These are phyloP conservation scores for Suhomyces canberraensis DNA, from an alignment of 805 yeast species.

Conservation along the genomic window DNA sequence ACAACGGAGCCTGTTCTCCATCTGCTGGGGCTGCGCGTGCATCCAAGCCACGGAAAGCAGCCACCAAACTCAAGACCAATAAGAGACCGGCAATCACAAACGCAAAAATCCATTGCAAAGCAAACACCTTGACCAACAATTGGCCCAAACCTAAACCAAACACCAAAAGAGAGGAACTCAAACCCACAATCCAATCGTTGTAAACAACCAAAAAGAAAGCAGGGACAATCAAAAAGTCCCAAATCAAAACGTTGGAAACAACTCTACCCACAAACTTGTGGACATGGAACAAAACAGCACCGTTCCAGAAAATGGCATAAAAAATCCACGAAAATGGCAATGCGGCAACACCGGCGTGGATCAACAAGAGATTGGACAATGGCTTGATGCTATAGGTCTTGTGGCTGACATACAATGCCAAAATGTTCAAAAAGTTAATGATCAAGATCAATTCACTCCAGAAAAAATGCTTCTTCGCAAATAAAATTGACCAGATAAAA, in stretches of 20 bases:
- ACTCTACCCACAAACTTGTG: conserved; percentile 59
- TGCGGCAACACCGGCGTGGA: conserved; percentile 67
- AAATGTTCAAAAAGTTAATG: conserved; percentile 57
- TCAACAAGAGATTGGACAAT: conserved; percentile 47
- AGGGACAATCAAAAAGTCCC: conserved; percentile 75
- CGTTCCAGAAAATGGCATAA: conserved; percentile 79
- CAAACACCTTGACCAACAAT: conserved; percentile 62
- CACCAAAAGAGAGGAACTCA: conserved; percentile 53
- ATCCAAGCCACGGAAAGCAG: conserved; percentile 38
- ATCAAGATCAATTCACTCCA: conserved; percentile 56
- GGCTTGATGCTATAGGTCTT: conserved; percentile 58
- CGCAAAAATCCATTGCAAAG: conserved; percentile 86
- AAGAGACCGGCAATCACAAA: conserved; percentile 59
- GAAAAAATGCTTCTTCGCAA: conserved; percentile 57
- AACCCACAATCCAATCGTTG: conserved; percentile 71
- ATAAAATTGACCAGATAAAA: conserved; percentile 62
- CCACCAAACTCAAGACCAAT: conserved; percentile 48
- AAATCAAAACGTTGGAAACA: conserved; percentile 68
- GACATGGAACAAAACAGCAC: conserved; percentile 70
- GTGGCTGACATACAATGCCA: conserved; percentile 54
- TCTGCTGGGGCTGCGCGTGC: not conserved
- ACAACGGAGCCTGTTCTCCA: conserved; percentile 38
- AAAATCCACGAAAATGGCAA: conserved; percentile 74
- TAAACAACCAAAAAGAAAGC: conserved; percentile 51
- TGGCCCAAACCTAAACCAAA: conserved; percentile 73